These are phyloP conservation scores for Cyclotella choctawhatcheeana DNA, from an alignment of 108 stramenopile species.

Conservation along the genomic window DNA sequence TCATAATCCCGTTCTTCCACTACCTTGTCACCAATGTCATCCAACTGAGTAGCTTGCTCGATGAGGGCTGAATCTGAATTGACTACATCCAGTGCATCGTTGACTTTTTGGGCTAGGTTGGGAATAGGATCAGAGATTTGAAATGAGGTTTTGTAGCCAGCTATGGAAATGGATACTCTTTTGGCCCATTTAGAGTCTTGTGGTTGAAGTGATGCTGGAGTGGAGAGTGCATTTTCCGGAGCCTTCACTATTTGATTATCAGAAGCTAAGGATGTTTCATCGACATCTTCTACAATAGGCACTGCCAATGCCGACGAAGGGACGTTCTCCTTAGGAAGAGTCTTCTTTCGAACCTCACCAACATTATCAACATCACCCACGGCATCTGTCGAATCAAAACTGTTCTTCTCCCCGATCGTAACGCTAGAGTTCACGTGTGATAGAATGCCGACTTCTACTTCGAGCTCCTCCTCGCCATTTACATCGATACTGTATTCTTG, in stretches of 20 bases:
- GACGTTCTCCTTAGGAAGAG: neutral
- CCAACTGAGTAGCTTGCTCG: slow-evolving; percentile 27
- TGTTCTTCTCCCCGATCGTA: neutral
- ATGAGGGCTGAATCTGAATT: slow-evolving; percentile 17
- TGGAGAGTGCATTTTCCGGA: no score
- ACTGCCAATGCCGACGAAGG: neutral
- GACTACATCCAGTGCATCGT: slow-evolving; percentile 36
- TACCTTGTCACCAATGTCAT: slow-evolving; percentile 27
- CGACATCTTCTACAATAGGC: neutral
- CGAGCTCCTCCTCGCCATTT: slow-evolving; percentile 23
- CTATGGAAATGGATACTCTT: slow-evolving; percentile 45
- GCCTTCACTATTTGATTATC: slow-evolving; percentile 12
- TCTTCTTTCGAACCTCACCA: neutral
- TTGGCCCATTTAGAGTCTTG: slow-evolving; percentile 41
- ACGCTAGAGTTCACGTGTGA: neutral
- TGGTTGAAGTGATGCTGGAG: no score
- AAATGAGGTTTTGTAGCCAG: slow-evolving; percentile 46
- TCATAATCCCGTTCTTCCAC: slow-evolving; percentile 50
- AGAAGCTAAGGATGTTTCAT: neutral
- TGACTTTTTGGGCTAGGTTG: slow-evolving; percentile 31
- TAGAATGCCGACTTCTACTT: slow-evolving; percentile 16
- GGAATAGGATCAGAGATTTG: slow-evolving; percentile 41
- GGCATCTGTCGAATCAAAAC: neutral
- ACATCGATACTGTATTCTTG: slow-evolving; percentile 20
- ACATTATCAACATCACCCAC: neutral